Conservation (phyloP, 1,139 yeast species). For the Fermentozyma sake region DNA sequence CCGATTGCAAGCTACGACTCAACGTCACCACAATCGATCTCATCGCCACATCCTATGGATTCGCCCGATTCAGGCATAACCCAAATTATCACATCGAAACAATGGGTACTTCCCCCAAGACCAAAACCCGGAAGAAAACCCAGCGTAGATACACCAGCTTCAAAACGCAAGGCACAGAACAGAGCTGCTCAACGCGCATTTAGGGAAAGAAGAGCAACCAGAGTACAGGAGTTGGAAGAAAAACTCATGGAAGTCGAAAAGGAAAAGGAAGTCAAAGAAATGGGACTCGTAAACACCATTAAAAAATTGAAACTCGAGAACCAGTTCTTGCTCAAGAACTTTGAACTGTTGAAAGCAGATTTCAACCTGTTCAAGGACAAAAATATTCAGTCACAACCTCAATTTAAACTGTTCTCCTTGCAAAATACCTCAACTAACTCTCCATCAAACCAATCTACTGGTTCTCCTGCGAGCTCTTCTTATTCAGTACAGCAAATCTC, state of each 20-base stretch:
- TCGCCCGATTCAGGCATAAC: conserved; percentile 12
- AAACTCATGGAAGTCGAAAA: conserved; percentile 58
- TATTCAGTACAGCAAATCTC: conserved; percentile 46
- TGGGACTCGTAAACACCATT: conserved; percentile 51
- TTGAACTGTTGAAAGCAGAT: conserved; percentile 32
- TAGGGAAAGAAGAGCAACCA: conserved; percentile 71
- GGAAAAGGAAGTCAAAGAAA: conserved; percentile 58
- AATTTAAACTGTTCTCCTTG: neutral
- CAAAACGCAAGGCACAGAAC: conserved; percentile 86
- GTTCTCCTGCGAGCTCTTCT: conserved; percentile 28
- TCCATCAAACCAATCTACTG: conserved; percentile 11
- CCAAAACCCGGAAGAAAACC: conserved; percentile 92
- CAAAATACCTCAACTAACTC: conserved; percentile 6
- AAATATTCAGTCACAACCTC: conserved; percentile 1
- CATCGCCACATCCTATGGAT: conserved; percentile 1
- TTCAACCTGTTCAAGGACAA: neutral
- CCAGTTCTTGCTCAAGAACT: conserved; percentile 29
- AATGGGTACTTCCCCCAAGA: conserved; percentile 88
- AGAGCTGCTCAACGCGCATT: conserved; percentile 95
- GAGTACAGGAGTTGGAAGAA: conserved; percentile 46
- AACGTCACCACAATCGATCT: conserved; percentile 2
- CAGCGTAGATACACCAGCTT: conserved; percentile 65
- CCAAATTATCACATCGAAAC: conserved; percentile 68
- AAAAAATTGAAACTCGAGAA: conserved; percentile 38
- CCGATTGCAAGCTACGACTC: conserved; percentile 4